phyloP scores from a whole-genome alignment of 2,329 filamentous ascomycete species.

The Sclerotinia glacialis region DNA sequence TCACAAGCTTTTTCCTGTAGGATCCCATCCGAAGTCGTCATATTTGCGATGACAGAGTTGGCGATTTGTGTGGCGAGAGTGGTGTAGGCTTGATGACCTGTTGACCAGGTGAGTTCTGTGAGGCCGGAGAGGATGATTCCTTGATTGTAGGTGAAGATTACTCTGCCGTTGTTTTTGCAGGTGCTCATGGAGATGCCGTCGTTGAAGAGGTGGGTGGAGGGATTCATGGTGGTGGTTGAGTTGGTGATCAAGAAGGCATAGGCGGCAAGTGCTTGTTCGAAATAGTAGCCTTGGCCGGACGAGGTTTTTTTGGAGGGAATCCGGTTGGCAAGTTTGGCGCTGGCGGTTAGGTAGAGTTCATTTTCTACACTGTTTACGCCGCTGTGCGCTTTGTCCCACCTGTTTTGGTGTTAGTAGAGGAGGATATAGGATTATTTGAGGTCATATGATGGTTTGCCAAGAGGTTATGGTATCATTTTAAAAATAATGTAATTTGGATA shows the following conservation, averaged over 20 bases:
- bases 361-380: constrained; percentile 58
- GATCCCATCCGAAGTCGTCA: constrained; percentile 48
- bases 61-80: constrained; percentile 54
- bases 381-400: constrained; percentile 52
- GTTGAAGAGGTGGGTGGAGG: constrained; percentile 49
- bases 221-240: constrained; percentile 49
- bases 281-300: constrained; percentile 49
- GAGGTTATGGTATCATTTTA: constrained; percentile 13
- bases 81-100: constrained; percentile 43
- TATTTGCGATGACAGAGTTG: constrained; percentile 48
- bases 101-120: constrained; percentile 55
- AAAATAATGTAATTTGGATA: not conserved
- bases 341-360: constrained; percentile 54
- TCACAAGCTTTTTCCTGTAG: constrained; percentile 54
- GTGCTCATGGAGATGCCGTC: constrained; percentile 48
- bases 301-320: constrained; percentile 47
- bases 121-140: constrained; percentile 59
- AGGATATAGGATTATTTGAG: not conserved
- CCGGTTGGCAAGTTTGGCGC: constrained; percentile 55
- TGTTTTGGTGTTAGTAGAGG: constrained; percentile 13
- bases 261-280: constrained; percentile 52
- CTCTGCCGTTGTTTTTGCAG: constrained; percentile 49
- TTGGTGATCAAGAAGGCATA: constrained; percentile 50
- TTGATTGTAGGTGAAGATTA: constrained; percentile 56
- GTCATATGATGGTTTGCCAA: not conserved